phyloP scores from a whole-genome alignment of 495 filamentous ascomycete genomes.

The Penicillium fimorum region DNA sequence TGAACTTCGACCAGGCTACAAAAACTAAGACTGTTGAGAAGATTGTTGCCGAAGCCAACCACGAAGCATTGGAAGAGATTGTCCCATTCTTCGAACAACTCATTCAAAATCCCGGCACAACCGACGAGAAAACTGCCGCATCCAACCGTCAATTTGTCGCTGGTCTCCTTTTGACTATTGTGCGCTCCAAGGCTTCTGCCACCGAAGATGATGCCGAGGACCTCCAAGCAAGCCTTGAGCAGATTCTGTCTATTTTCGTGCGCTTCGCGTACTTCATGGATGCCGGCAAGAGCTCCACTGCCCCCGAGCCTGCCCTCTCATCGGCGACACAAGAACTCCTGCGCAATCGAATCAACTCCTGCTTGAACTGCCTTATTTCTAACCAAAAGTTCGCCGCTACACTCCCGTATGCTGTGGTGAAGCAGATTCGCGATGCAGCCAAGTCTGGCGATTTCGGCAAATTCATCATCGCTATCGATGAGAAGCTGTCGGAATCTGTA shows the following conservation, averaged over 20 bases:
- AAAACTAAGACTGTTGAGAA: slow-evolving; percentile 86
- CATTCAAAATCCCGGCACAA: slow-evolving; percentile 38
- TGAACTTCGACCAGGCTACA: slow-evolving; percentile 82
- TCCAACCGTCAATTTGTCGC: slow-evolving; percentile 49
- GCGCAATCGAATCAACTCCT: slow-evolving; percentile 63
- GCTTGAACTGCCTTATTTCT: slow-evolving; percentile 67
- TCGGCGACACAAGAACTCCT: slow-evolving; percentile 65
- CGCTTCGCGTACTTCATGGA: slow-evolving; percentile 46
- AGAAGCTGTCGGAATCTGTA: slow-evolving; percentile 57
- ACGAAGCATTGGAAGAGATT: slow-evolving; percentile 43
- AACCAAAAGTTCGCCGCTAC: slow-evolving; percentile 52
- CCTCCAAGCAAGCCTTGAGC: slow-evolving; percentile 34
- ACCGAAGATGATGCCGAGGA: slow-evolving; percentile 31
- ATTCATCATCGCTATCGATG: slow-evolving; percentile 61
- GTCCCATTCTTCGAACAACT: slow-evolving; percentile 42
- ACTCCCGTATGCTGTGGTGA: slow-evolving; percentile 52
- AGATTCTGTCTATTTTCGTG: slow-evolving; percentile 42
- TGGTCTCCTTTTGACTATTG: slow-evolving; percentile 44
- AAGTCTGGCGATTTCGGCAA: slow-evolving; percentile 43
- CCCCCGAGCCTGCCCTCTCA: slow-evolving; percentile 49
- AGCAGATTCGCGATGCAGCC: slow-evolving; percentile 47
- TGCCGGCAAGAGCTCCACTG: slow-evolving; percentile 20
- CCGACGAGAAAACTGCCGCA: slow-evolving; percentile 45
- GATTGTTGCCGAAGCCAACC: slow-evolving; percentile 62
- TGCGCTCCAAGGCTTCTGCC: slow-evolving; percentile 42